phyloP scores from a whole-genome alignment of 805 yeast genomes.

The Babjeviella inositovora region DNA sequence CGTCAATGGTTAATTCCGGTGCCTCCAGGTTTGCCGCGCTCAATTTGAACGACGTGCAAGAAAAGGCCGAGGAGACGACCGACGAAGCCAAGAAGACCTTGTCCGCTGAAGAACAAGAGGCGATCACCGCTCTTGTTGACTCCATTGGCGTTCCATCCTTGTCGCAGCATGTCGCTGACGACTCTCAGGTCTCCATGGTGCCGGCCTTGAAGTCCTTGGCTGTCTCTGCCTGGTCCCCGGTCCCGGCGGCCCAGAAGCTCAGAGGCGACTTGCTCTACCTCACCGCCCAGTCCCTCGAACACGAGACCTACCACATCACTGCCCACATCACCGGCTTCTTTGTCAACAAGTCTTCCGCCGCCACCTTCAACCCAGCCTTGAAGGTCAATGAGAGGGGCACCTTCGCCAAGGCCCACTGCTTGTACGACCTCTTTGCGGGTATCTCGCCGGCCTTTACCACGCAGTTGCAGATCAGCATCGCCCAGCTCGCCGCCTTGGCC shows the following conservation, averaged over 20 bases:
- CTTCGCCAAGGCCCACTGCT: conserved; percentile 23
- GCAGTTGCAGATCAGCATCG: conserved; percentile 35
- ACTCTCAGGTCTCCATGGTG: conserved; percentile 12
- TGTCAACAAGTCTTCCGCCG: conserved; percentile 52
- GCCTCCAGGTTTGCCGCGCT: conserved; percentile 26
- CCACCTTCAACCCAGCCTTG: conserved; percentile 54
- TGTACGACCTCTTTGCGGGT: conserved; percentile 43
- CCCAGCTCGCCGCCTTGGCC: conserved; percentile 20
- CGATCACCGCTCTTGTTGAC: conserved; percentile 5
- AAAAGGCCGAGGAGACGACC: conserved; percentile 4
- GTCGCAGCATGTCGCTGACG: conserved; percentile 10
- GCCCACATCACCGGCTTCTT: conserved; percentile 69
- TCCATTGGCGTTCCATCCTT: conserved; percentile 3
- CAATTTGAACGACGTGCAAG: conserved; percentile 13
- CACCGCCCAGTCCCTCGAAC: conserved; percentile 63
- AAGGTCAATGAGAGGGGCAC: conserved; percentile 15
- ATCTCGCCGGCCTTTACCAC: conserved; percentile 48
- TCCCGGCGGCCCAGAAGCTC: conserved; percentile 39
- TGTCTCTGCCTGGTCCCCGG: conserved; percentile 79
- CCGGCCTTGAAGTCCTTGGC: conserved; percentile 39
- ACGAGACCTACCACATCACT: conserved; percentile 65
- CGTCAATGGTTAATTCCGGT: conserved; percentile 25
- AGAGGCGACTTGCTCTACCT: conserved; percentile 76
- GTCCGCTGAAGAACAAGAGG: conserved; percentile 13
- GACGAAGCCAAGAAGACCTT: conserved; percentile 3